phyloP scores from a whole-genome alignment of 1,284 basidiomycete genomes.

The Apiotrichum akiyoshidainum region DNA sequence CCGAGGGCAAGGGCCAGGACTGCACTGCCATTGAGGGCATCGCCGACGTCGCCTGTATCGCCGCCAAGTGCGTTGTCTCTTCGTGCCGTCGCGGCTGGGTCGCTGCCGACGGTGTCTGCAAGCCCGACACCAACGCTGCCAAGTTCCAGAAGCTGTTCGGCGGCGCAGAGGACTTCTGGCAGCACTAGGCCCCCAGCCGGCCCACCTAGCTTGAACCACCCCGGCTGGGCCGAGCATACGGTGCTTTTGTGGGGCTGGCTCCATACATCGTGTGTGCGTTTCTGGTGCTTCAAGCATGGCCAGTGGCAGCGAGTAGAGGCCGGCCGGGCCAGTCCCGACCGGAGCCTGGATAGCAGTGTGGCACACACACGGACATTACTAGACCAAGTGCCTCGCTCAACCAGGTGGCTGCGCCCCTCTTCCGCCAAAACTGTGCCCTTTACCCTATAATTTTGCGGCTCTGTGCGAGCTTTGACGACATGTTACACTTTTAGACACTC shows the following conservation, averaged over 20 bases:
- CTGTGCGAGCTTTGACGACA: neutral
- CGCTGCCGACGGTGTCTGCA: slow-evolving; percentile 9
- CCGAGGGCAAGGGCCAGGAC: slow-evolving; percentile 61
- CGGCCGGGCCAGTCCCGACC: too few species aligned
- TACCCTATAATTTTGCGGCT: neutral
- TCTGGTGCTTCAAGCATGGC: too few species aligned
- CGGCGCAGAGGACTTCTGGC: neutral
- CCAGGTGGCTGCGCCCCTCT: neutral
- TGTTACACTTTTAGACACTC: neutral
- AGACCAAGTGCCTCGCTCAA: too few species aligned
- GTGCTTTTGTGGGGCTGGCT: too few species aligned
- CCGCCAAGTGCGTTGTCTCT: slow-evolving; percentile 18
- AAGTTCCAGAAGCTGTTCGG: neutral
- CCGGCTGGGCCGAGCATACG: neutral
- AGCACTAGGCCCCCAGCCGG: neutral
- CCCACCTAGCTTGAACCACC: neutral
- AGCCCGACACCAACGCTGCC: neutral
- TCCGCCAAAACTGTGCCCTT: neutral
- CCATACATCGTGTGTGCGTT: too few species aligned
- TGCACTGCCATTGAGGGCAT: slow-evolving; percentile 63
- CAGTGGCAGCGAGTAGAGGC: too few species aligned
- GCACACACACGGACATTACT: too few species aligned
- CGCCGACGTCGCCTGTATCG: slow-evolving; percentile 19
- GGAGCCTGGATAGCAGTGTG: too few species aligned
- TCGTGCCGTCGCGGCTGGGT: slow-evolving; percentile 17